phyloP scores from a whole-genome alignment of 768 basidiomycete genomes.

The Suillus plorans region DNA sequence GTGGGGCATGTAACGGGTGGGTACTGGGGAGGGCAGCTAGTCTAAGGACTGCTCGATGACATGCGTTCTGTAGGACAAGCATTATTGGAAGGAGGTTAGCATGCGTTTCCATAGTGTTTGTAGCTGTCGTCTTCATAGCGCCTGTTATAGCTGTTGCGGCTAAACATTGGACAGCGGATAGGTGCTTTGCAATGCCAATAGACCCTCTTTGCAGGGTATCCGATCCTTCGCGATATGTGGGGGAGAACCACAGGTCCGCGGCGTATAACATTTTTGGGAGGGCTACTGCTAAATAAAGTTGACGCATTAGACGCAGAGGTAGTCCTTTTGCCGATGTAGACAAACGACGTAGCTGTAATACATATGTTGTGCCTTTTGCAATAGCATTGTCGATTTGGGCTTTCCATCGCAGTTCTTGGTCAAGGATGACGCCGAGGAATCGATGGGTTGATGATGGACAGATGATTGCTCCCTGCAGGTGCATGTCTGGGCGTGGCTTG shows the following conservation, averaged over 20 bases:
- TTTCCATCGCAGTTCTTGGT: background rate
- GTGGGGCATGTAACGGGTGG: background rate
- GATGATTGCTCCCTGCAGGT: background rate
- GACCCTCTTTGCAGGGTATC: too few relatives aligned
- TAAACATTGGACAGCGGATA: fast-evolving
- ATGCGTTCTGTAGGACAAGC: background rate
- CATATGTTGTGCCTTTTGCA: background rate
- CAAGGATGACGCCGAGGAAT: background rate
- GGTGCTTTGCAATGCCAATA: too few relatives aligned
- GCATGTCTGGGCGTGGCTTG: background rate
- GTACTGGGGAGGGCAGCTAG: background rate
- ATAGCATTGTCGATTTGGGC: background rate
- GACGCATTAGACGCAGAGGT: too few relatives aligned
- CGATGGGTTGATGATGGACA: fast-evolving
- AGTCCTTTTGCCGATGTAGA: background rate
- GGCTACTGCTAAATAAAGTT: background rate
- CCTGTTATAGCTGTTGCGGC: too few relatives aligned
- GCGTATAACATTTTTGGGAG: background rate
- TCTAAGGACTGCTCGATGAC: fast-evolving
- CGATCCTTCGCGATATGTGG: too few relatives aligned
- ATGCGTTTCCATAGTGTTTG: background rate
- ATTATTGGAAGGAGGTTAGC: background rate
- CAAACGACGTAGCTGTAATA: background rate
- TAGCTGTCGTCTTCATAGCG: fast-evolving
- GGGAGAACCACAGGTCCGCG: background rate